A percentile compares a stretch with the other conserved stretches of the same genome.
Conservation (phyloP, 257 asterid genomes). For the Ligustrum vulgare region DNA sequence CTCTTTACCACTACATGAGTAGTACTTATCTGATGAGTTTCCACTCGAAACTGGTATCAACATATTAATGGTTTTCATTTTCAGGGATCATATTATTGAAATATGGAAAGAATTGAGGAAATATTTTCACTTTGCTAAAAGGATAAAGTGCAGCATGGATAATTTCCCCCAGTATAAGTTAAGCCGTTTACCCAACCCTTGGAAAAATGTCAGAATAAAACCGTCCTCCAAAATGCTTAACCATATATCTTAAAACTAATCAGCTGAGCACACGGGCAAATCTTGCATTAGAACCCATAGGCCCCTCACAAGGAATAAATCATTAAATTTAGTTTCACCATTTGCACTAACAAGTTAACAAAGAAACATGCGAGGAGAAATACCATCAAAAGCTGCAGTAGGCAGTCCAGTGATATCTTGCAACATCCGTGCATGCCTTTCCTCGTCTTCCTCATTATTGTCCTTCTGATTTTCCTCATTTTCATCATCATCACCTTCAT, state of each 20-base stretch:
- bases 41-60: no score
- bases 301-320: background rate
- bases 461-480: background rate
- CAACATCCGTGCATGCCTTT: slow-evolving; percentile 71
- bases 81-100: background rate
- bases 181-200: background rate
- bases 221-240: background rate
- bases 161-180: background rate
- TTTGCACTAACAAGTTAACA: background rate
- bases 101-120: background rate
- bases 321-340: background rate
- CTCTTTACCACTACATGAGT: background rate
- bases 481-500: slow-evolving; percentile 54
- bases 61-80: no score
- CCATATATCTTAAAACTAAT: background rate
- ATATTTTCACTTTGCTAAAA: background rate
- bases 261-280: background rate
- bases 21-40: background rate
- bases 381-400: slow-evolving; percentile 72
- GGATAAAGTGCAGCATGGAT: background rate
- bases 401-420: slow-evolving; percentile 82
- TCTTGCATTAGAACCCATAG: background rate
- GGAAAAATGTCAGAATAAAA: background rate
- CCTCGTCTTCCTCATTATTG: slow-evolving; percentile 44
- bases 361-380: slow-evolving; percentile 2